Base-by-base conservation (phyloP, 177 flowering plant species). In the Vitis hybrid region DNA sequence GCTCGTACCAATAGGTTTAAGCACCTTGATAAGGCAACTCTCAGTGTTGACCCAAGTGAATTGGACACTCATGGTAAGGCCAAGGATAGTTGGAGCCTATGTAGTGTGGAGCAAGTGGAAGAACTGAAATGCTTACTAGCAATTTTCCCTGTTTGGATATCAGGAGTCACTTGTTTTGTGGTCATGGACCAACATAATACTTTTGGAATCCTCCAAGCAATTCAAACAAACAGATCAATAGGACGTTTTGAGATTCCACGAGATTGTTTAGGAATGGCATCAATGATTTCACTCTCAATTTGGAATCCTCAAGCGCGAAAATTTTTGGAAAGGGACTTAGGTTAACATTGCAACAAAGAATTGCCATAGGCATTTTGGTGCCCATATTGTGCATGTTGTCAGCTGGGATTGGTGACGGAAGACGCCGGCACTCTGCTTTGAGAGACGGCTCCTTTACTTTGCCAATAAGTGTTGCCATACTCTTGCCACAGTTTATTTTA, bases 401-500 rank as follows among this genome's bases (percentile, higher is more conserved):
- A 0, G 72, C 86, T 0, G 85, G 73, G 11, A 0, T 72, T 3
- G 72, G 77, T 1, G 86, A 86, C 69, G 66, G 51, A 18, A 15
- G 10, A 16, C 80, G 90, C 2, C 69, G 87, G 0, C 69, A 55
- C 0, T 2, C 64, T 3, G 85, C 87, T 1, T 11, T 73, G 48
- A 53, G 45, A 48, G 18, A 64, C 4, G 66, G 70, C 0, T 45
- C 81, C 2, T 79, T 75, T 52, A 61, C 11, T 2, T 74, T 86
- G 8, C 81, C 86, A 1, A 5, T 80, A 19, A 69, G 74, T 2
- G 51, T 83, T 3, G 67, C 56, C 1, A 19, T 51, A 50, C 81
- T 86, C 10, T 22, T 88, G 22, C 95, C 90, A 0, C 91, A 90
- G 39, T 80, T 78, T n/a, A 72, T 74, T 1, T n/a, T 88, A 22